Percentiles rank a stretch among this genome's conserved stretches.
These are phyloP conservation scores for Solanum chilense DNA, from an alignment of 257 asterid genomes.

Conservation along the genomic window DNA sequence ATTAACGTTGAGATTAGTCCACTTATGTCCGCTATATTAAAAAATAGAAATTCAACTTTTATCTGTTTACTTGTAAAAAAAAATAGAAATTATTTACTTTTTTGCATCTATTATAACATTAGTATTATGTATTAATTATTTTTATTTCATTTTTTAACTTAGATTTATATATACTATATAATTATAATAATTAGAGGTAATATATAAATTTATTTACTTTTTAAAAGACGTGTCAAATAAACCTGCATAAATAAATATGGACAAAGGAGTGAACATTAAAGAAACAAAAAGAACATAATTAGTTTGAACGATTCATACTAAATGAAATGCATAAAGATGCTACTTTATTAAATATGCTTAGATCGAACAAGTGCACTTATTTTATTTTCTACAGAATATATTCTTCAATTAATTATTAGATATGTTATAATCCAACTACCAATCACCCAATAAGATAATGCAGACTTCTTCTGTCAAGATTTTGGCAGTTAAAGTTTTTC, in stretches of 20 bases:
- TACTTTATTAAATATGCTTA: not conserved
- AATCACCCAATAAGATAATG: not conserved
- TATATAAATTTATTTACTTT: not conserved
- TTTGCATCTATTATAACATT: not conserved
- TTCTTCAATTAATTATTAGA: not conserved
- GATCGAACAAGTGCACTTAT: not conserved
- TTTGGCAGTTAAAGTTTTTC: not conserved
- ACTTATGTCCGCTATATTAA: not conserved
- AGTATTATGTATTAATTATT: not conserved
- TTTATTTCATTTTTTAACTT: not conserved
- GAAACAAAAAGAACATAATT: not conserved
- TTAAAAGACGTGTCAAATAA: not conserved
- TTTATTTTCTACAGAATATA: not conserved
- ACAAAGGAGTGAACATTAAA: not conserved
- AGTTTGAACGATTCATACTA: not conserved
- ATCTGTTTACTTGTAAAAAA: accelerated
- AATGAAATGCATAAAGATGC: not conserved
- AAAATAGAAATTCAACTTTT: not conserved
- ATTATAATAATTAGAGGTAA: not conserved
- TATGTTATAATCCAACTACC: not conserved
- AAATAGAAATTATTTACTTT: not conserved
- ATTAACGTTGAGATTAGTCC: not conserved
- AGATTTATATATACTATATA: not conserved
- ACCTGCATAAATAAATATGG: not conserved
- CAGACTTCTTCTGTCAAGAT: not conserved